Evolutionary conservation across 2,329 filamentous ascomycete species (phyloP), one percentile per base, ranked within the genome.

Genomic region (Colletotrichum sp.): DNA sequence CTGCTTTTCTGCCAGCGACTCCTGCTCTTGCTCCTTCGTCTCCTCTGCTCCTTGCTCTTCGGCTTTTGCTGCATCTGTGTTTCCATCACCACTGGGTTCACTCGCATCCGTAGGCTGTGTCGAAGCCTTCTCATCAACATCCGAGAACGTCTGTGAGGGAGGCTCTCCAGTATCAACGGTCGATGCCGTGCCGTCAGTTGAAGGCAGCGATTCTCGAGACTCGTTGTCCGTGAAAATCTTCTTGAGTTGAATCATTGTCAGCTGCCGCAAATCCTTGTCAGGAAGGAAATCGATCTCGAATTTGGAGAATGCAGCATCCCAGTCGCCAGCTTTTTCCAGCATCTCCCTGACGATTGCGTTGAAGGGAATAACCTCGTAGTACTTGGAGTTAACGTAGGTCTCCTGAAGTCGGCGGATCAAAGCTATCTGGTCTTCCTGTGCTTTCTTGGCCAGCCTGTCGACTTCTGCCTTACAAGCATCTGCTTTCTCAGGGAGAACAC

Each of bases 221-320:
- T 96, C 95, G 80, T 96, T 94, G 83, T 99, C 96, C 9, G 96
- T 92, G 82, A 99, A 99, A 83, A 99, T 95, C 83, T 98, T 98
- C 83, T 95, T 96, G 73, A 99, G 88, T 82, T 99, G 98, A 77
- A 98, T 90, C 75, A 96, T 95, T 15, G 97, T 98, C 76, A 99
- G 88, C 80, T 97, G 93, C 77, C 96, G 92, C 81, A 99, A 98
- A 85, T 99, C 97, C 81, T 98, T 99, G 84, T 99, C 98, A 0
- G 96, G 96, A 80, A 99, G 94, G 85, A 96, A 99, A 80, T 98
- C 95, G 59, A 93, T 92, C 83, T 99, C 98, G 76, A 99, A 99
- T 71, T 97, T 94, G 72, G 92, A 90, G 85, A 99, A 99, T 0
- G 92, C 92, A 28, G 94, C 92, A 81, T 99, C 98, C 97, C 97